These are phyloP conservation scores for Pichia sp. DNA, from an alignment of 1,139 yeast genomes.

Conservation along the genomic window DNA sequence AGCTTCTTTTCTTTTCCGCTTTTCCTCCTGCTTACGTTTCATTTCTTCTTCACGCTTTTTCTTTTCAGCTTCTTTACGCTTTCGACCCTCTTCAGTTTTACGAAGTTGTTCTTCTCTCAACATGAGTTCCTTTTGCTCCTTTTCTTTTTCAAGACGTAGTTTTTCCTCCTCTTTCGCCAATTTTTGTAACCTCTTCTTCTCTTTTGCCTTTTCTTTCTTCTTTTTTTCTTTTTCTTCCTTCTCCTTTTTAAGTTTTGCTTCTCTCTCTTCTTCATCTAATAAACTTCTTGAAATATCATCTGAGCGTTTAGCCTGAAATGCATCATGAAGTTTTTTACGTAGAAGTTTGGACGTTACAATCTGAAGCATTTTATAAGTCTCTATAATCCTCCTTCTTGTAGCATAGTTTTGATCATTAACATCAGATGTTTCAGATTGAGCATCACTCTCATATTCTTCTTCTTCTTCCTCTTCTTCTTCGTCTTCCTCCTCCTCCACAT, in stretches of 20 bases:
- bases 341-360: conserved; percentile 69
- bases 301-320: conserved; percentile 69
- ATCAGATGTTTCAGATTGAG: conserved; percentile 19
- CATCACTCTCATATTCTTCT: conserved; percentile 18
- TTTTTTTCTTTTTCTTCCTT: conserved; percentile 64
- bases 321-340: conserved; percentile 63
- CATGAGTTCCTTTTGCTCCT: conserved; percentile 49
- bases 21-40: conserved; percentile 38
- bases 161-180: conserved; percentile 74
- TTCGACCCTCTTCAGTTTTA: conserved; percentile 52
- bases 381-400: conserved; percentile 65
- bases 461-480: conserved; percentile 18
- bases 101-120: conserved; percentile 48
- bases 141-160: conserved; percentile 53
- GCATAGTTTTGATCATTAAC: conserved; percentile 34
- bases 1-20: conserved; percentile 34
- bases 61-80: conserved; percentile 43
- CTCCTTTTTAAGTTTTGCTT: conserved; percentile 61
- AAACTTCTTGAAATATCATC: conserved; percentile 67
- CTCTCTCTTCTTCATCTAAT: conserved; percentile 76
- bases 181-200: conserved; percentile 65
- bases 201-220: conserved; percentile 73
- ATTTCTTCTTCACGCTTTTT: conserved; percentile 44
- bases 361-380: conserved; percentile 70
- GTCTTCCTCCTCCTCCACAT: conserved; percentile 17